phyloP scores from a whole-genome alignment of 441 rosid genomes.

The Arabidopsis hybrid region DNA sequence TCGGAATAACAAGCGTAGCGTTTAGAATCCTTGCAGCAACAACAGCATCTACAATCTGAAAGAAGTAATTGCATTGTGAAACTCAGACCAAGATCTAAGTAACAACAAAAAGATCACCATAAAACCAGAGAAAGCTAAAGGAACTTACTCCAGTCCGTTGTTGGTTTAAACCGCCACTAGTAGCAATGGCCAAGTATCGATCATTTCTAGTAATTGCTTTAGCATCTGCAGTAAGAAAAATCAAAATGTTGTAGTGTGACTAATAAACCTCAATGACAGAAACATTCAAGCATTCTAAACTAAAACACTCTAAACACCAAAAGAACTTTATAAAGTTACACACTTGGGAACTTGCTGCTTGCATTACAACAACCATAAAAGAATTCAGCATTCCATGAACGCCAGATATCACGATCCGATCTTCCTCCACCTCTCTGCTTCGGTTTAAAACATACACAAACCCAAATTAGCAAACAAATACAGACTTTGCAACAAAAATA shows the following conservation, averaged over 20 bases:
- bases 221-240: slow-evolving; percentile 57
- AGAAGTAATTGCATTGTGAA: slow-evolving; percentile 9
- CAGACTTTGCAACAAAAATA: slow-evolving; percentile 20
- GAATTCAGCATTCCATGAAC: slow-evolving; percentile 65
- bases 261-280: background rate
- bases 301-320: background rate
- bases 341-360: slow-evolving; percentile 73
- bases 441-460: slow-evolving; percentile 31
- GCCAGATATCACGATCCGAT: slow-evolving; percentile 81
- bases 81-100: slow-evolving; percentile 4
- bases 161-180: slow-evolving; percentile 96
- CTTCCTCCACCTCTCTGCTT: slow-evolving; percentile 60
- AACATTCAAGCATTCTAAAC: background rate
- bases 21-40: slow-evolving; percentile 95
- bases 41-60: slow-evolving; percentile 95
- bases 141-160: slow-evolving; percentile 86
- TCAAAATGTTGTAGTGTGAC: background rate
- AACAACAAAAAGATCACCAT: background rate
- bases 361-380: slow-evolving; percentile 82
- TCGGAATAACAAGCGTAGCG: slow-evolving; percentile 96
- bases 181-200: slow-evolving; percentile 76
- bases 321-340: slow-evolving; percentile 22
- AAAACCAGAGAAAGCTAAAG: slow-evolving; percentile 8
- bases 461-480: slow-evolving; percentile 29
- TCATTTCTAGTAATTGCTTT: slow-evolving; percentile 51